Conservation (phyloP, 2,329 filamentous ascomycete genomes). For the Pyrenophora seminiperda region DNA sequence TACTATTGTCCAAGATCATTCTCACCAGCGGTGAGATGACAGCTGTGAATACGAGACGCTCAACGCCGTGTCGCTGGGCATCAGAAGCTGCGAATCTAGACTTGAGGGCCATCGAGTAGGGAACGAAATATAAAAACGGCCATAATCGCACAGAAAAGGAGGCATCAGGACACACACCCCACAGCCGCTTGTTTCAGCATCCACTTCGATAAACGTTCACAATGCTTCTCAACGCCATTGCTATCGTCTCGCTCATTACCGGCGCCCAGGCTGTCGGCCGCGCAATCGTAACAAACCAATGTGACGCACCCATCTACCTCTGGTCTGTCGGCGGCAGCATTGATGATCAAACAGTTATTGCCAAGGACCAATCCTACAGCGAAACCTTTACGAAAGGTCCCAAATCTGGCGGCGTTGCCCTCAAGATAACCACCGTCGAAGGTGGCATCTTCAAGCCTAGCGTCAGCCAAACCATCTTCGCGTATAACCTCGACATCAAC, state of each 20-base stretch:
- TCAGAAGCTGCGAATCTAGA: no score
- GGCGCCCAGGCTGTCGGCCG: constrained; percentile 29
- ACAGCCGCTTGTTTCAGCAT: no score
- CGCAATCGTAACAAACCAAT: constrained; percentile 42
- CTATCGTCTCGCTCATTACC: constrained; percentile 2
- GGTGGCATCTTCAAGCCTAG: constrained; percentile 36
- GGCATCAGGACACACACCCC: no score
- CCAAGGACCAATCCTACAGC: constrained; percentile 34
- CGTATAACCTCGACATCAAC: constrained; percentile 32
- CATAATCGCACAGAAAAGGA: no score
- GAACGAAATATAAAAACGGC: no score
- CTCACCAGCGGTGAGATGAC: no score
- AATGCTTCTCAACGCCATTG: no score
- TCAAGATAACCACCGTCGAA: constrained; percentile 30
- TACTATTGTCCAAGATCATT: no score
- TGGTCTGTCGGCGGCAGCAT: constrained; percentile 36
- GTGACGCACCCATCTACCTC: constrained; percentile 34
- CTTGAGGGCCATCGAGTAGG: no score
- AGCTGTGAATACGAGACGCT: no score
- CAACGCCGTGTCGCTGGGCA: no score
- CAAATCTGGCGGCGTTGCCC: constrained; percentile 27
- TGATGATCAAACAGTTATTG: constrained; percentile 20
- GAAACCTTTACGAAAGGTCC: constrained; percentile 29
- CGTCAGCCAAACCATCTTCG: constrained; percentile 37
- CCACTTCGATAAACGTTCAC: no score